A percentile compares a stretch with the other conserved stretches of the same genome.
These are phyloP conservation scores for Tripidium arundinaceum DNA, from an alignment of 202 grass and related monocot genomes.

Conservation along the genomic window DNA sequence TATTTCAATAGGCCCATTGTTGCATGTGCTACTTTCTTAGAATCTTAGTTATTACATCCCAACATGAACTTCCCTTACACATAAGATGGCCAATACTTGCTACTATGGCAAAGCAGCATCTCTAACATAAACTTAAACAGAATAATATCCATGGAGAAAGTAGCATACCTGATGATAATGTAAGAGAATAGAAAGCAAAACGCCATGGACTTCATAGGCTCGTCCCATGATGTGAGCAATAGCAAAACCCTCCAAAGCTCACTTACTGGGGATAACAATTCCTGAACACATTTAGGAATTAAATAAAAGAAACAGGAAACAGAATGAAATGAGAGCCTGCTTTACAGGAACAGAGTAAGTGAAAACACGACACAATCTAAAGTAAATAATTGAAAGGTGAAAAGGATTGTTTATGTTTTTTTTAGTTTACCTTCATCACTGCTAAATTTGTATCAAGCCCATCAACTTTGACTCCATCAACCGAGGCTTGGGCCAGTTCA, in stretches of 20 bases:
- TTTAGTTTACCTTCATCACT: constrained; percentile 82
- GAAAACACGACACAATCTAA: background rate
- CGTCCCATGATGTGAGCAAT: constrained; percentile 74
- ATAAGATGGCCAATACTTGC: background rate
- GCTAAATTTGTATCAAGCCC: constrained; percentile 91
- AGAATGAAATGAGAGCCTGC: constrained; percentile 21
- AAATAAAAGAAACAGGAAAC: constrained; percentile 14
- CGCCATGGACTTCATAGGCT: constrained; percentile 69
- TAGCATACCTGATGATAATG: constrained; percentile 72
- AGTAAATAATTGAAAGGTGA: background rate
- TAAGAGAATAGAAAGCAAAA: constrained; percentile 76
- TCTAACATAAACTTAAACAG: constrained; percentile 9
- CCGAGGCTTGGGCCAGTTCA: constrained; percentile 72
- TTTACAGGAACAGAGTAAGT: constrained; percentile 12
- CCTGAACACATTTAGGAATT: constrained; percentile 44
- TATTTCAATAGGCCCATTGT: constrained; percentile 20
- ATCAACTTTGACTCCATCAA: constrained; percentile 95
- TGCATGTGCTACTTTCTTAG: background rate
- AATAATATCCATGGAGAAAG: constrained; percentile 12
- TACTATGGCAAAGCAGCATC: background rate
- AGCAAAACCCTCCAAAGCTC: constrained; percentile 70
- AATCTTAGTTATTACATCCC: background rate
- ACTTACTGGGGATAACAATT: constrained; percentile 69
- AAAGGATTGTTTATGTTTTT: constrained; percentile 13
- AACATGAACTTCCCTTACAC: background rate